Evolutionary conservation across 2,329 filamentous ascomycete species (phyloP).

Genomic region (Sporothrix inflata): DNA sequence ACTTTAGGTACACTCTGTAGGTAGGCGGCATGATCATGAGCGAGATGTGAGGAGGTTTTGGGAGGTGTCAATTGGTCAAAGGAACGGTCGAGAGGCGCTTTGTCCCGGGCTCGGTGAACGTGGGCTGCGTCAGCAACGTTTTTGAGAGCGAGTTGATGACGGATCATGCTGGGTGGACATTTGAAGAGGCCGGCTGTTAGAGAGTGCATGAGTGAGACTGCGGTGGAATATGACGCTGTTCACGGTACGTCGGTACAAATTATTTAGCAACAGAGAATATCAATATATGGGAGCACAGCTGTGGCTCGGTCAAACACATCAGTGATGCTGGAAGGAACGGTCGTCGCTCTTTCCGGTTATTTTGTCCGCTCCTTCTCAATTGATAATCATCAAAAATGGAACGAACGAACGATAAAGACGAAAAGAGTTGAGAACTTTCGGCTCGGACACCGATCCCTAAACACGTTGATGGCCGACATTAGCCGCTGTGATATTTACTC

Average conservation of each 20-base stretch:
- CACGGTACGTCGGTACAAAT: neutral
- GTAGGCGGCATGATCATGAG: neutral
- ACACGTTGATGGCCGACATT: neutral
- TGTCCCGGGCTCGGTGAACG: neutral
- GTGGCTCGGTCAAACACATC: neutral
- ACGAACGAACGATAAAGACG: neutral
- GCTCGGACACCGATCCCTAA: neutral
- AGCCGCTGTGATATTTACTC: too few species aligned
- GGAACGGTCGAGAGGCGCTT: neutral
- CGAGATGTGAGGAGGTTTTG: too few species aligned
- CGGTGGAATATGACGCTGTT: neutral
- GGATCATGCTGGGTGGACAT: neutral
- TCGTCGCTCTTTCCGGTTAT: neutral
- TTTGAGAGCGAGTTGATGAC: neutral
- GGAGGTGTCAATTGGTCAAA: neutral
- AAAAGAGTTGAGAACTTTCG: neutral
- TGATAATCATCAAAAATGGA: neutral
- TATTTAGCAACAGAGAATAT: neutral
- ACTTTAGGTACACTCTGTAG: slow-evolving; percentile 13
- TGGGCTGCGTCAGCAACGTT: neutral
- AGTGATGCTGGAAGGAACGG: neutral
- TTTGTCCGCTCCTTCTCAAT: neutral
- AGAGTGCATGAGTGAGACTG: neutral
- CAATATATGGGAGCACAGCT: neutral
- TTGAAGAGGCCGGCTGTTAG: neutral